Conservation (phyloP, 2,329 filamentous ascomycete genomes). For the Lecanoromycetidae sp. region DNA sequence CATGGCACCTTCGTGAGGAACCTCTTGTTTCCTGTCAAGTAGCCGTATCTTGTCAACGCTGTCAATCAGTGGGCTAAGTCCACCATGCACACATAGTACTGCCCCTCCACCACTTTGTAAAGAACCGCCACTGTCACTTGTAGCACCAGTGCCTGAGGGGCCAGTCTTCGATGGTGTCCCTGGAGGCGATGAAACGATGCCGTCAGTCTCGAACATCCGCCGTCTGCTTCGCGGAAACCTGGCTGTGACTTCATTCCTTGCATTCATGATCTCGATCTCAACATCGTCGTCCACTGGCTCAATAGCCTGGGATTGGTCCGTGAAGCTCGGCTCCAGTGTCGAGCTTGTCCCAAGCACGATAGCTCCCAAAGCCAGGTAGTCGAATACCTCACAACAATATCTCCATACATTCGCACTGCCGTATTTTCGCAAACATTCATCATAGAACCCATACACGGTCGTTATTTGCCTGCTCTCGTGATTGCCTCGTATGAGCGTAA, state of each 20-base stretch:
- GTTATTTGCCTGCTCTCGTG: constrained; percentile 96
- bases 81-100: constrained; percentile 77
- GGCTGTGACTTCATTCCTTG: constrained; percentile 66
- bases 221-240: constrained; percentile 47
- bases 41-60: constrained; percentile 90
- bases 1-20: constrained; percentile 97
- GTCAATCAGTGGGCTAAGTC: constrained; percentile 80
- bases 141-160: constrained; percentile 67
- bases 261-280: constrained; percentile 88
- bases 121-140: constrained; percentile 50
- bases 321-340: constrained; percentile 47
- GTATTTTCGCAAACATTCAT: constrained; percentile 92
- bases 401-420: constrained; percentile 94
- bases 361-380: constrained; percentile 84
- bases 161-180: constrained; percentile 46
- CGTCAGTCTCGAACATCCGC: constrained; percentile 22
- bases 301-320: constrained; percentile 33
- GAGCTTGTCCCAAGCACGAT: constrained; percentile 80
- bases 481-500: constrained; percentile 89
- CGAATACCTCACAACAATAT: constrained; percentile 95
- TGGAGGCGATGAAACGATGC: constrained; percentile 31
- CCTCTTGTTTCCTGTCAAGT: constrained; percentile 93
- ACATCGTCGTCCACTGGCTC: constrained; percentile 56
- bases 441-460: constrained; percentile 95
- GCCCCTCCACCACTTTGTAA: constrained; percentile 4